Evolutionary conservation across 129 eudicot species (phyloP), one percentile per base, ranked within the genome.

Genomic region (Logfia minima): DNA sequence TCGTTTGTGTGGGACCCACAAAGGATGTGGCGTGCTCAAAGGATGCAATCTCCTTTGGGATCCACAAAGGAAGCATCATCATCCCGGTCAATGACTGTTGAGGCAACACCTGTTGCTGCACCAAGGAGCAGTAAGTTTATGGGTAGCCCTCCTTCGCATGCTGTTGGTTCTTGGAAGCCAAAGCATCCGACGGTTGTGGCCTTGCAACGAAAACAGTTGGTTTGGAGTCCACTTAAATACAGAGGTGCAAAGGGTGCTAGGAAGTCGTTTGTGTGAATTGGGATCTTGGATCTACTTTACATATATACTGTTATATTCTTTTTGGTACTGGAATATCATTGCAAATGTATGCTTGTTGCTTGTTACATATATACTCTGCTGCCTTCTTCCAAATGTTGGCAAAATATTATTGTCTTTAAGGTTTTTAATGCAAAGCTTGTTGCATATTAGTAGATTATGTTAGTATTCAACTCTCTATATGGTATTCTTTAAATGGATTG

Each of bases 121-220:
- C 63, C 67, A 2, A 77, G 89, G 31, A 87, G 96, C 76, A 90
- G 92, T 29, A 93, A 85, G 76, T 94, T 94, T 56, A 84, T 87
- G 91, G 97, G 97, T 64, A 91, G 96, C 64, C 94, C 92, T 37
- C 86, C 87, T 24, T 82, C 90, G 2, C 92, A 82, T 32, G 83
- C 17, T 17, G 83, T 51, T 62, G 93, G 93, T 3, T 89, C 97
- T 7, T 91, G 90, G 97, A 94, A 80, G 87, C 97, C 97, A 1
- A 91, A 85, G 83, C 97, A 89, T 74, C 97, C 98, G 32, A 87
- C 91, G 7, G 96, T 91, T 41, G 82, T 94, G 1, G 96, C 97
- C 0, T 72, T 94, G 8, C 96, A 91, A 35, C 77, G 83, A 85
- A 94, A 94, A 71, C 75, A 77, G 60, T 48, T 94, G 60, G 86